Percentiles rank a stretch among this genome's conserved stretches.
phyloP scores from a whole-genome alignment of 345 rosid species.

The Durio zibethinus region DNA sequence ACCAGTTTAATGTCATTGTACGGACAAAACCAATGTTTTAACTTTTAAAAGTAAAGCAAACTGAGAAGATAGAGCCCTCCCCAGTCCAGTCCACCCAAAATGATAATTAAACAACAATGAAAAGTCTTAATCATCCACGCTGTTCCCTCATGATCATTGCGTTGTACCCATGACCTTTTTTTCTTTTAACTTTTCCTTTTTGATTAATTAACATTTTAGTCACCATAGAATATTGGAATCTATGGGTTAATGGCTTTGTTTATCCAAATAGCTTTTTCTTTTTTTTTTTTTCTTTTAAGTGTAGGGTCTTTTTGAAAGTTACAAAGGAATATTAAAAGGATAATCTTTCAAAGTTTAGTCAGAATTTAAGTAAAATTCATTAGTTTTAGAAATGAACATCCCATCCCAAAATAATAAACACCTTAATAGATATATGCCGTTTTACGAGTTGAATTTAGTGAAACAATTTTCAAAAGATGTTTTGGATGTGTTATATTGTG shows the following conservation, averaged over 20 bases:
- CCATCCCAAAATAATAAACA: too few species aligned
- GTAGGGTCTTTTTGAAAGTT: slow-evolving; percentile 23
- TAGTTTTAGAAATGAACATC: too few species aligned
- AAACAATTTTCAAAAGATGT: slow-evolving; percentile 17
- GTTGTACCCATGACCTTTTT: slow-evolving; percentile 10
- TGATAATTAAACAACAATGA: slow-evolving; percentile 22
- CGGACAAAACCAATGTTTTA: slow-evolving; percentile 7
- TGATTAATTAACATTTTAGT: slow-evolving; percentile 22
- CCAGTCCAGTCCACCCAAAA: not conserved
- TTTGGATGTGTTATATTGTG: slow-evolving; percentile 6
- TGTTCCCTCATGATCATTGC: slow-evolving; percentile 23
- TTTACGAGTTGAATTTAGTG: slow-evolving; percentile 15
- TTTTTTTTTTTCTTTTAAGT: too few species aligned
- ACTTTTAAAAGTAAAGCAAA: slow-evolving; percentile 1
- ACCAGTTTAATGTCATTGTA: not conserved
- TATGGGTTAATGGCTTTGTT: slow-evolving; percentile 28
- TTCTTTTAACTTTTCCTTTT: slow-evolving; percentile 25
- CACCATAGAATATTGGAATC: slow-evolving; percentile 16
- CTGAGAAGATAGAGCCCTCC: slow-evolving; percentile 15
- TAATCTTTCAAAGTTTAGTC: too few species aligned
- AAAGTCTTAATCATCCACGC: slow-evolving; percentile 27
- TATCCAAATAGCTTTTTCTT: not conserved
- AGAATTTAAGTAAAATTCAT: too few species aligned
- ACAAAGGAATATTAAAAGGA: slow-evolving; percentile 15
- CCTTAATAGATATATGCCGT: too few species aligned